phyloP scores from a whole-genome alignment of 768 basidiomycete species.

The Russula vinacea region DNA sequence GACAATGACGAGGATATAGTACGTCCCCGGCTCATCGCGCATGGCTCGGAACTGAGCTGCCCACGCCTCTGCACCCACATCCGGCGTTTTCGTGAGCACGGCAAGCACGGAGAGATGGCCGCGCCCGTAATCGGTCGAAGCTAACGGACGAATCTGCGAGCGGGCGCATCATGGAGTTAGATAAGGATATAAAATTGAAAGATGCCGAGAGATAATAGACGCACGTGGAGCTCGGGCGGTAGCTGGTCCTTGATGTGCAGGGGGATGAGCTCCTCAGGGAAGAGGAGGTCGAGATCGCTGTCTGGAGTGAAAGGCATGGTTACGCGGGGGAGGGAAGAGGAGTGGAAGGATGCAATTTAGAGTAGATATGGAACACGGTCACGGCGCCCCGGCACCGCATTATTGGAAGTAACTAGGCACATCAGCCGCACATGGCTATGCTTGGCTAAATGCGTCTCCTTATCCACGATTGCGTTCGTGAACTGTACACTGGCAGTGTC shows the following conservation, averaged over 20 bases:
- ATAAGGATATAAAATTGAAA: not conserved
- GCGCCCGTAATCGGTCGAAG: constrained; percentile 76
- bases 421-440: no score
- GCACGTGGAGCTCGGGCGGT: constrained; percentile 64
- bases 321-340: not conserved
- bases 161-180: not conserved
- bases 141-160: constrained; percentile 81
- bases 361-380: not conserved
- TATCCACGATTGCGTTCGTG: not conserved
- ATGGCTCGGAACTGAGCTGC: constrained; percentile 61
- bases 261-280: constrained; percentile 70
- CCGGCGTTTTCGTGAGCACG: constrained; percentile 66
- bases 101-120: constrained; percentile 82
- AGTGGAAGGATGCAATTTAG: not conserved
- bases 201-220: constrained; percentile 28
- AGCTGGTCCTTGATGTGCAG: constrained; percentile 55
- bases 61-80: constrained; percentile 68
- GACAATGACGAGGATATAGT: constrained; percentile 84
- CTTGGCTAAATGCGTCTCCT: not conserved
- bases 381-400: not conserved
- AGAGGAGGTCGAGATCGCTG: constrained; percentile 69
- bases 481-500: not conserved
- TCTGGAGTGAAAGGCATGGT: constrained; percentile 56
- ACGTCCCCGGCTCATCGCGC: constrained; percentile 55
- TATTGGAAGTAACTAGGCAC: not conserved